phyloP scores from a whole-genome alignment of 176 grass and related monocot genomes.

The Thalia dealbata region DNA sequence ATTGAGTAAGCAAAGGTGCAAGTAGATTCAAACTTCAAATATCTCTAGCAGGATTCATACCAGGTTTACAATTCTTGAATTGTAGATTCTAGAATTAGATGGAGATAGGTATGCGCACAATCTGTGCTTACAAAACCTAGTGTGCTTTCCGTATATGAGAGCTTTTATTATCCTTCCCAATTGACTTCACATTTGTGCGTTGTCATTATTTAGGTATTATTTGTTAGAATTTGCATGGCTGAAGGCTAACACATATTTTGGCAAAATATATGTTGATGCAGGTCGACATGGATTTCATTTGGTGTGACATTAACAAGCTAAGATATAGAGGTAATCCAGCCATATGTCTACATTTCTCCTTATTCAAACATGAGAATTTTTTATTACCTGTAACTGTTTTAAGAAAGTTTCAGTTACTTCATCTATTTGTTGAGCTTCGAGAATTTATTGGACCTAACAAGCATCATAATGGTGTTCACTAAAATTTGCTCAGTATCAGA shows the following conservation, averaged over 20 bases:
- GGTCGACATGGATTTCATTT: slow-evolving; percentile 86
- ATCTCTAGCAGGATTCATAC: no score
- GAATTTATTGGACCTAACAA: background rate
- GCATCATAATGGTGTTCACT: background rate
- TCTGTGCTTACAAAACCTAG: no score
- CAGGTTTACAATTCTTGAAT: background rate
- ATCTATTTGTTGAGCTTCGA: background rate
- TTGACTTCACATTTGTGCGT: background rate
- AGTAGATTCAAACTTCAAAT: background rate
- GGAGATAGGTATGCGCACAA: no score
- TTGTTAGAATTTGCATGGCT: background rate
- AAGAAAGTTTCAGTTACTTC: background rate
- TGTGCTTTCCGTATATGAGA: background rate
- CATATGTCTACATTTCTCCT: background rate
- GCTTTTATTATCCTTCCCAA: background rate
- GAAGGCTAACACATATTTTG: background rate
- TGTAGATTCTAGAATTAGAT: background rate
- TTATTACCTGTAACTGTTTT: background rate
- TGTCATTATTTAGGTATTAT: background rate
- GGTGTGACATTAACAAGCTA: slow-evolving; percentile 74
- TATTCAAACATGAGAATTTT: background rate
- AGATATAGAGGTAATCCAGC: slow-evolving; percentile 54
- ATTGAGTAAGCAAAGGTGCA: background rate
- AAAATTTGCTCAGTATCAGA: background rate
- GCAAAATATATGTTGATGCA: slow-evolving; percentile 49